phyloP scores from a whole-genome alignment of 2,329 filamentous ascomycete genomes.

The Neofusicoccum umdonicola region DNA sequence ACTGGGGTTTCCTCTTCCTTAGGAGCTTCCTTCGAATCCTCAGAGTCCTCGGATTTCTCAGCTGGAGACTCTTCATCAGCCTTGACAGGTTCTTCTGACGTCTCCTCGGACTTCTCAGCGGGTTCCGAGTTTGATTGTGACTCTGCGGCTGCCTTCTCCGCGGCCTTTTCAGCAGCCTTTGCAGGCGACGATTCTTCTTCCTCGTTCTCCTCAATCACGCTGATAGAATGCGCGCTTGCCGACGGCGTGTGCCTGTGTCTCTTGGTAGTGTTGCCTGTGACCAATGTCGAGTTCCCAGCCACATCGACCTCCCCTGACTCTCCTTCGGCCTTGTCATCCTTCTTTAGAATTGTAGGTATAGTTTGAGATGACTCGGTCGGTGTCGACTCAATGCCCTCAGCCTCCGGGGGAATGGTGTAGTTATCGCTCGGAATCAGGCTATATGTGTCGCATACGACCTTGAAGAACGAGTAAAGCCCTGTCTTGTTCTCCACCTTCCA shows the following conservation, averaged over 20 bases:
- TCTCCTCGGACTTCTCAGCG: slow-evolving; percentile 21
- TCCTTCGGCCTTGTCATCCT: slow-evolving; percentile 26
- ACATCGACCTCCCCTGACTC: slow-evolving; percentile 21
- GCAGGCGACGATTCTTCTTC: slow-evolving; percentile 53
- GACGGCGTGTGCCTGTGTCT: slow-evolving; percentile 81
- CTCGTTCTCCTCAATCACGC: slow-evolving; percentile 78
- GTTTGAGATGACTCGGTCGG: slow-evolving; percentile 20
- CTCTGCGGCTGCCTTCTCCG: slow-evolving; percentile 24
- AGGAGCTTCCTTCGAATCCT: not conserved
- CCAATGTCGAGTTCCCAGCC: slow-evolving; percentile 47
- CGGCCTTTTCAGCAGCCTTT: slow-evolving; percentile 20
- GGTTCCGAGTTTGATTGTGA: slow-evolving; percentile 23
- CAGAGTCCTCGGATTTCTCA: slow-evolving; percentile 15
- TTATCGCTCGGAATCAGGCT: slow-evolving; percentile 87
- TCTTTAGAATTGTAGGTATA: slow-evolving; percentile 35
- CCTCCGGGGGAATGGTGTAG: slow-evolving; percentile 91
- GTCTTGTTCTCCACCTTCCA: slow-evolving; percentile 89
- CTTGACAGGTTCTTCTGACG: slow-evolving; percentile 13
- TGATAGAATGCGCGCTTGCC: slow-evolving; percentile 68
- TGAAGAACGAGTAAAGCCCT: slow-evolving; percentile 95
- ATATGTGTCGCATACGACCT: slow-evolving; percentile 92
- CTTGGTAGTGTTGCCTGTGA: slow-evolving; percentile 68
- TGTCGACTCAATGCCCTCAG: slow-evolving; percentile 70
- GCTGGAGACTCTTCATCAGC: slow-evolving; percentile 6
- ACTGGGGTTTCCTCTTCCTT: not conserved